A percentile compares a stretch with the other conserved stretches of the same genome.
phyloP scores from a whole-genome alignment of 805 yeast genomes.

The Nakazawaea ambrosiae region DNA sequence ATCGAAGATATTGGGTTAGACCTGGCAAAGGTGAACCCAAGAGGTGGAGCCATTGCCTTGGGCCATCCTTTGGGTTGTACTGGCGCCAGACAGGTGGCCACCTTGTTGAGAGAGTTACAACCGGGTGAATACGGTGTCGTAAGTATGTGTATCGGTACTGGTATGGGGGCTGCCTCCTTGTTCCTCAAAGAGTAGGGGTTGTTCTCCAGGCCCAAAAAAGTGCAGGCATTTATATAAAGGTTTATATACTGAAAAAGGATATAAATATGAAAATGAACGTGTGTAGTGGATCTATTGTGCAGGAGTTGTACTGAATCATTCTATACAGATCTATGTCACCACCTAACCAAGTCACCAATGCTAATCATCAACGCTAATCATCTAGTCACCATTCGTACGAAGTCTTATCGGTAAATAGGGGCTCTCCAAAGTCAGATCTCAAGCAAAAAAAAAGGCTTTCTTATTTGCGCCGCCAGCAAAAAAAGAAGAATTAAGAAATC shows the following conservation, averaged over 20 bases:
- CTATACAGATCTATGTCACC: too few species aligned
- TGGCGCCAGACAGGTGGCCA: slow-evolving; percentile 84
- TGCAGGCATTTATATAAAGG: background rate
- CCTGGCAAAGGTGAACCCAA: slow-evolving; percentile 67
- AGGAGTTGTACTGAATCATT: too few species aligned
- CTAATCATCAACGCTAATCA: too few species aligned
- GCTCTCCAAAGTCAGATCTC: too few species aligned
- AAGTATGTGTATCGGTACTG: slow-evolving; percentile 97
- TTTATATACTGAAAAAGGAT: background rate
- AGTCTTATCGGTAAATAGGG: too few species aligned
- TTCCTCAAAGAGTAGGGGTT: slow-evolving; percentile 61
- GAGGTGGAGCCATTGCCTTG: slow-evolving; percentile 94
- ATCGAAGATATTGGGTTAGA: slow-evolving; percentile 63
- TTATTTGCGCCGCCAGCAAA: too few species aligned
- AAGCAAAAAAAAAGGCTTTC: too few species aligned
- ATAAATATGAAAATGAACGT: too few species aligned
- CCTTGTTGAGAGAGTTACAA: slow-evolving; percentile 73
- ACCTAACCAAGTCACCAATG: too few species aligned
- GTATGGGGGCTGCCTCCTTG: slow-evolving; percentile 96
- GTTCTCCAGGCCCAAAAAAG: background rate
- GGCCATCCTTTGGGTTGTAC: slow-evolving; percentile 94
- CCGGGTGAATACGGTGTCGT: slow-evolving; percentile 83
- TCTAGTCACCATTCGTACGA: too few species aligned
- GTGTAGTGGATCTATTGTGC: background rate
- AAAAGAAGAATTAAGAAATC: background rate